Evolutionary conservation across 129 eudicot genomes (phyloP).

Genomic region (Mikania micrantha): DNA sequence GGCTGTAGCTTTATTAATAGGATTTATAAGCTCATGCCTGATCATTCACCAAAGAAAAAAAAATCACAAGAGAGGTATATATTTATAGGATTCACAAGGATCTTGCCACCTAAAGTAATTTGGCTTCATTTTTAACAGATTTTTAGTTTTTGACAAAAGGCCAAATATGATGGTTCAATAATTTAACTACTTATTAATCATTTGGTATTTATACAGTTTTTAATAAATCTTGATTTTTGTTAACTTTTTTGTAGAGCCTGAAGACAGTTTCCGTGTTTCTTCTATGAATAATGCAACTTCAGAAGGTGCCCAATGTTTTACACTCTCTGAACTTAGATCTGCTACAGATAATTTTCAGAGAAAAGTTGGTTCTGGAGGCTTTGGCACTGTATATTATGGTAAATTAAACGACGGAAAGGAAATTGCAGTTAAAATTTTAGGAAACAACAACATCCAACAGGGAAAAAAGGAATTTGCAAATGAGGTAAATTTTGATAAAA

Average conservation of each 20-base stretch:
- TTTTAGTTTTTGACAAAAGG: background rate
- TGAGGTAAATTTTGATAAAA: slow-evolving; percentile 44
- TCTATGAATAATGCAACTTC: slow-evolving; percentile 44
- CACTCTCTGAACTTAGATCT: slow-evolving; percentile 58
- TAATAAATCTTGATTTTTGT: background rate
- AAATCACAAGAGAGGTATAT: slow-evolving; percentile 47
- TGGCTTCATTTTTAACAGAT: background rate
- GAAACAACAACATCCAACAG: slow-evolving; percentile 70
- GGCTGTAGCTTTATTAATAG: slow-evolving; percentile 69
- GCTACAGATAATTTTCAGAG: slow-evolving; percentile 79
- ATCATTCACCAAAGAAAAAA: slow-evolving; percentile 49
- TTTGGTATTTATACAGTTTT: background rate
- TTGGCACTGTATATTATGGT: slow-evolving; percentile 92
- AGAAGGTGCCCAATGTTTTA: slow-evolving; percentile 86
- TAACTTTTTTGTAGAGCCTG: slow-evolving; percentile 29
- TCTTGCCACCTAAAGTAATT: background rate
- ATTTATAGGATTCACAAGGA: background rate
- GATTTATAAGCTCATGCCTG: slow-evolving; percentile 58
- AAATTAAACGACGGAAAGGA: slow-evolving; percentile 72
- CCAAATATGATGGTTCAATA: background rate
- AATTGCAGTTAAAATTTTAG: slow-evolving; percentile 82
- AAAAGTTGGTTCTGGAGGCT: slow-evolving; percentile 94
- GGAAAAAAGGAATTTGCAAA: slow-evolving; percentile 94
- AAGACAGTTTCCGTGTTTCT: slow-evolving; percentile 32
- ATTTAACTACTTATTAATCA: background rate